Evolutionary conservation across 2,329 filamentous ascomycete genomes (phyloP), one percentile per base, ranked within the genome.

Genomic region (Alternaria solani): DNA sequence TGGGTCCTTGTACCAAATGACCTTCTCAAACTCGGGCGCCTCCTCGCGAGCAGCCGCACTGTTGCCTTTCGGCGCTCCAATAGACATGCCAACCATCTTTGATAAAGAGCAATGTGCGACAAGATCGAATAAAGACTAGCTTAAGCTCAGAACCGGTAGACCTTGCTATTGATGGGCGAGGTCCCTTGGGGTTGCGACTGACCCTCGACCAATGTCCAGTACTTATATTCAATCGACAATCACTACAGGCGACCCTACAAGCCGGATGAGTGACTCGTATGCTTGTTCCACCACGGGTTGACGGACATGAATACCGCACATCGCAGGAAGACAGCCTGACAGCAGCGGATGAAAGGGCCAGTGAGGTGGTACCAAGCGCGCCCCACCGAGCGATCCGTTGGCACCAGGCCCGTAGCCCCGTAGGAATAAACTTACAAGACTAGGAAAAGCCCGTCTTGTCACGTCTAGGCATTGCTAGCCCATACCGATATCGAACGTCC

Each of bases 1-100:
- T 14, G 84, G 83, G 7, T 86, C 82, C 68, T 81, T 84, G 42
- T 71, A 82, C 85, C 85, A 87, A 65, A 81, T 73, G 51, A 87
- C 83, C 65, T 67, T 80, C 68, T 84, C 82, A 59, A 85, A 84
- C 47, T 81, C 67, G 59, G 84, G 84, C 5, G 81, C 82, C 62
- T 85, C 83, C 42, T 81, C 80, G 64, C 80, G 79, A 55, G 80
- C 82, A 42, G 58, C 38, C 18, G n/a, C 62, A 39, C 59, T 65
- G 42, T 67, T 70, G 52, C 61, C 59, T 54, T 63, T 67, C 28
- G 65, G 55, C 51, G 63, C 58, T 51, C 61, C 57, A 14, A 67
- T 43, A 28, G 64, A 62, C 47, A 71, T 62, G 38, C 46, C 63
- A 32, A 65, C 63, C 63, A 65, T 65, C 51, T 53, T 61, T 51